Evolutionary conservation across 225 moss, liverwort and hornwort genomes (phyloP).

Genomic region (Polytrichum formosum): DNA sequence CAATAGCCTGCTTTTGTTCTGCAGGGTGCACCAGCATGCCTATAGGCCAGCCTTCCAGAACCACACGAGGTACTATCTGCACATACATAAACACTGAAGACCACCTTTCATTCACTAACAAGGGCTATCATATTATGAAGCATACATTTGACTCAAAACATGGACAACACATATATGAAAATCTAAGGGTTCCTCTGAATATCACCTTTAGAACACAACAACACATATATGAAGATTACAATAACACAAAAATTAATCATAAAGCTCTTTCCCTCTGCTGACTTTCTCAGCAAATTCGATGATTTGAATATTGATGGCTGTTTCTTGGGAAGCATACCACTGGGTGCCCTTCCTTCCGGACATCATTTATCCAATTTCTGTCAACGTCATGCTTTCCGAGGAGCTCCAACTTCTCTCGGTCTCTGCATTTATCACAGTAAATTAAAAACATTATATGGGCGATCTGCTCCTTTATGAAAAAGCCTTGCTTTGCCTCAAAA

Average conservation of each 20-base stretch:
- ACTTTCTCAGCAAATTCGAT: no score
- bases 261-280: no score
- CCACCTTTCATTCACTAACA: constrained; percentile 43
- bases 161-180: no score
- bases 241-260: not conserved
- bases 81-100: constrained; percentile 68
- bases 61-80: constrained; percentile 92
- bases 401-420: constrained; percentile 52
- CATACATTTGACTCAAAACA: not conserved
- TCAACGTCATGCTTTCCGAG: constrained; percentile 87
- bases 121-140: constrained; percentile 8
- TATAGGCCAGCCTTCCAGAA: constrained; percentile 84
- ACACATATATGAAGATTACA: not conserved
- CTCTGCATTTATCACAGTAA: constrained; percentile 26
- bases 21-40: constrained; percentile 63
- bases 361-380: constrained; percentile 68
- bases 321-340: constrained; percentile 46
- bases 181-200: not conserved
- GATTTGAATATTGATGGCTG: no score
- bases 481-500: no score
- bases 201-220: no score
- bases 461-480: no score
- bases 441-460: no score
- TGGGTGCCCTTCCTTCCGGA: constrained; percentile 68
- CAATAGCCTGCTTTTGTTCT: constrained; percentile 61